Conservation (phyloP, 192 early-diverging fungal genomes). For the Gigaspora rosea region DNA sequence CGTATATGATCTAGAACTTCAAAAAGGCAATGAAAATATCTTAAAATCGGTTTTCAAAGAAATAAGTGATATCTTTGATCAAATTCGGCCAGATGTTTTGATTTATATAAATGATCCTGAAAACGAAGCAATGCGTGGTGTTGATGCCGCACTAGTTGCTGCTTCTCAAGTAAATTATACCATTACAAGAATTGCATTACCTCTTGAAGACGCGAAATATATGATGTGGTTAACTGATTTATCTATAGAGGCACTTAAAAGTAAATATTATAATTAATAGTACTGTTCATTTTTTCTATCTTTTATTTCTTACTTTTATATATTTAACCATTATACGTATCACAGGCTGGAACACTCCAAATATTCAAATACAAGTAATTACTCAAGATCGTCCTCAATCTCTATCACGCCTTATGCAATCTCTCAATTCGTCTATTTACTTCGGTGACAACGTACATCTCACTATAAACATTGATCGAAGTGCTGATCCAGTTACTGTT, state of each 20-base stretch:
- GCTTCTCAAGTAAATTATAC: constrained; percentile 32
- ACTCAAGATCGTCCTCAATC: constrained; percentile 62
- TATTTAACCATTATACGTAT: not conserved
- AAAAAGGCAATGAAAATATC: not conserved
- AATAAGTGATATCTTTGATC: constrained; percentile 39
- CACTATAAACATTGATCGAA: constrained; percentile 60
- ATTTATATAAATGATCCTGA: constrained; percentile 42
- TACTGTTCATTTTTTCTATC: not conserved
- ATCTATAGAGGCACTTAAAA: constrained; percentile 47
- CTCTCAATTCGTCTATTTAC: constrained; percentile 45
- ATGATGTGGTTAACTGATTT: constrained; percentile 56
- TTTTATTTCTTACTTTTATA: not conserved
- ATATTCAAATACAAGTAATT: constrained; percentile 54
- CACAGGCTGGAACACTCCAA: constrained; percentile 56
- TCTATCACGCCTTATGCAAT: constrained; percentile 55
- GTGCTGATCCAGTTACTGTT: constrained; percentile 52
- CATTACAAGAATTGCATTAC: constrained; percentile 43
- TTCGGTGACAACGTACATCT: constrained; percentile 55
- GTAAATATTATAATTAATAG: constrained; percentile 33
- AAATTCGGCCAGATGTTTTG: constrained; percentile 43
- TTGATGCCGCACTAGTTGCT: not conserved
- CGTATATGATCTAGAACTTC: constrained; percentile 24
- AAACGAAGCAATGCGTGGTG: constrained; percentile 12
- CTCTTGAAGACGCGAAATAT: constrained; percentile 50
- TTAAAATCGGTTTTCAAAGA: not conserved